phyloP scores from a whole-genome alignment of 495 filamentous ascomycete species.

The Neurospora sublineolata region DNA sequence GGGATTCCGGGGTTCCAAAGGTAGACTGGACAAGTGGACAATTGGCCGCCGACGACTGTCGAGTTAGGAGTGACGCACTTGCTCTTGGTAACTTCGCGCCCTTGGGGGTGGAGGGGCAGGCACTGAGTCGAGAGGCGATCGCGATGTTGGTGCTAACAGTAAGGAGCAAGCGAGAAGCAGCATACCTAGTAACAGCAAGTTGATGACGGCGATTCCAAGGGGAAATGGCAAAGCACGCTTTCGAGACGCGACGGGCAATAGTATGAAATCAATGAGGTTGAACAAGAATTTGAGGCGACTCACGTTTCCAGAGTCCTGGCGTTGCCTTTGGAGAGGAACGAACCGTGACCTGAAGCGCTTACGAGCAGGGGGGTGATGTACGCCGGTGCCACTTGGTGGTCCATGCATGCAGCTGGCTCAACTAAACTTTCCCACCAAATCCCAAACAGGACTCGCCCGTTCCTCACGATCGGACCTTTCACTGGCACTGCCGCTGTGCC shows the following conservation, averaged over 20 bases:
- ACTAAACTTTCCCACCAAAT: neutral
- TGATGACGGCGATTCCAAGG: neutral
- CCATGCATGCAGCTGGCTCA: neutral
- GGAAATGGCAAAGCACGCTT: conserved; percentile 1
- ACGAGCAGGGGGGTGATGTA: neutral
- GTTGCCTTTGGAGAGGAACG: neutral
- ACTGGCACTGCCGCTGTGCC: neutral
- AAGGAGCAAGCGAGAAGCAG: neutral
- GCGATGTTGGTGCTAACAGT: neutral
- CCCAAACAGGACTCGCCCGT: conserved; percentile 5
- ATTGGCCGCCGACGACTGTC: neutral
- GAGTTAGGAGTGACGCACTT: neutral
- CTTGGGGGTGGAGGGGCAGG: neutral
- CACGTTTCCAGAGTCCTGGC: conserved; percentile 2
- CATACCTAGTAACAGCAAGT: neutral
- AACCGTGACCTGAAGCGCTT: conserved; percentile 8
- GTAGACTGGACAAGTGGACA: neutral
- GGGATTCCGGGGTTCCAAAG: neutral
- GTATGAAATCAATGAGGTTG: conserved; percentile 5
- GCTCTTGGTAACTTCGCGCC: neutral
- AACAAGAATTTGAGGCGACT: conserved; percentile 14
- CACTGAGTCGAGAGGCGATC: neutral
- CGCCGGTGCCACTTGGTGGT: conserved; percentile 1
- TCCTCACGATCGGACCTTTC: neutral
- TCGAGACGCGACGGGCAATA: conserved; percentile 8